Evolutionary conservation across 805 yeast genomes (phyloP).

Genomic region (Candida yuanshanica): DNA sequence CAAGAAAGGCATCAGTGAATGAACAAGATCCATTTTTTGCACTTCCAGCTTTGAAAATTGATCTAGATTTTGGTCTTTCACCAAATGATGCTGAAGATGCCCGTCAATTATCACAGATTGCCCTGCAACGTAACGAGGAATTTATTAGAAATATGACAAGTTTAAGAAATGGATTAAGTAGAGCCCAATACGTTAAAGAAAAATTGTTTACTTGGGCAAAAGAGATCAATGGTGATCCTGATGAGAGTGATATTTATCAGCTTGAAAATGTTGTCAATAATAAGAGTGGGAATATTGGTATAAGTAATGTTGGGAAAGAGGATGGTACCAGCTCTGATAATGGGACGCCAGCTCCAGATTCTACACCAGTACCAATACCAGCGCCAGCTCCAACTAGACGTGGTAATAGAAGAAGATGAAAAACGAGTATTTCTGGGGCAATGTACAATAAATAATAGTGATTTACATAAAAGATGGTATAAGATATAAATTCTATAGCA

Average conservation of each 20-base stretch:
- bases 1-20: conserved; percentile 22
- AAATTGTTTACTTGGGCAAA: conserved; percentile 77
- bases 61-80: conserved; percentile 46
- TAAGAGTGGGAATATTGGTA: conserved; percentile 5
- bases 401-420: conserved; percentile 18
- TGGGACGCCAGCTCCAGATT: conserved; percentile 9
- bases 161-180: conserved; percentile 67
- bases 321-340: conserved; percentile 16
- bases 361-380: conserved; percentile 4
- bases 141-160: conserved; percentile 73
- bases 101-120: conserved; percentile 69
- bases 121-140: conserved; percentile 80
- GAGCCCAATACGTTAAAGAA: conserved; percentile 70
- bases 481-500: too few species aligned
- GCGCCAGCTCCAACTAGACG: conserved; percentile 15
- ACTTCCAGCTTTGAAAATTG: conserved; percentile 39
- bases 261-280: conserved; percentile 18
- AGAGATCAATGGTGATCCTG: conserved; percentile 69
- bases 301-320: conserved; percentile 9
- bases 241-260: conserved; percentile 36
- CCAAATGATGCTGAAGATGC: conserved; percentile 61
- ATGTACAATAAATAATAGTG: too few species aligned
- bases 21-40: conserved; percentile 61
- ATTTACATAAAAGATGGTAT: too few species aligned
- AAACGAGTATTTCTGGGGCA: background rate